Evolutionary conservation across 495 filamentous ascomycete genomes (phyloP), one percentile per base, ranked within the genome.

Genomic region (Bathelium albidoporum): DNA sequence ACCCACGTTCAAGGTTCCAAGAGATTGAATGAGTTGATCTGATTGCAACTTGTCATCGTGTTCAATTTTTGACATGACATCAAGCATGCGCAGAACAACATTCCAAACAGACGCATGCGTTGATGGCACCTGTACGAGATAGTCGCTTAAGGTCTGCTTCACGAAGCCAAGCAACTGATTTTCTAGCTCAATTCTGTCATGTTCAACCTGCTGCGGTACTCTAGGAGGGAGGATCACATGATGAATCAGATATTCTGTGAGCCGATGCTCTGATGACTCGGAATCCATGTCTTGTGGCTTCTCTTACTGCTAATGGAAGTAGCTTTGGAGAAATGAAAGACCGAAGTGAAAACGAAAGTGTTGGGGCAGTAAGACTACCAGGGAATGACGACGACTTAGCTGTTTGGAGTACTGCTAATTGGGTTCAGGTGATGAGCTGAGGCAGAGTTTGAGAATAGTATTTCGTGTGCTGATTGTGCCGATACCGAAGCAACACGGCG

Each of bases 201-300:
- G 20, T 34, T 65, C 41, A 9, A 45, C 73, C 0, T 61, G 1
- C 39, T 86, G 77, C 0, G 86, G 85, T 0, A 87, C 66, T 29
- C 80, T 74, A 0, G 83, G 82, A 0, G 84, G 85, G 0, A 88
- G 75, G 61, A 86, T 82, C 26, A 88, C 72, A 69, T 89, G 84
- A 59, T 85, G 71, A 66, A 83, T 71, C 2, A 79, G 64, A 67
- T 79, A 83, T 14, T 69, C 31, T 2, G 32, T 49, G 43, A 14
- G 20, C 20, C 43, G 5, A 3, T 29, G 49, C 12, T 55, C 49
- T n/a, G 9, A 26, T 29, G 20, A 26, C 5, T 26, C 31, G 4
- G 31, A 36, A 36, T 43, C 31, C 58, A 60, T 60, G 66, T 66
- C 20, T 49, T n/a, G 16, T n/a, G n/a, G n/a, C n/a, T n/a, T n/a